Conservation (phyloP, 768 basidiomycete genomes). For the Gymnopilus dilepis region DNA sequence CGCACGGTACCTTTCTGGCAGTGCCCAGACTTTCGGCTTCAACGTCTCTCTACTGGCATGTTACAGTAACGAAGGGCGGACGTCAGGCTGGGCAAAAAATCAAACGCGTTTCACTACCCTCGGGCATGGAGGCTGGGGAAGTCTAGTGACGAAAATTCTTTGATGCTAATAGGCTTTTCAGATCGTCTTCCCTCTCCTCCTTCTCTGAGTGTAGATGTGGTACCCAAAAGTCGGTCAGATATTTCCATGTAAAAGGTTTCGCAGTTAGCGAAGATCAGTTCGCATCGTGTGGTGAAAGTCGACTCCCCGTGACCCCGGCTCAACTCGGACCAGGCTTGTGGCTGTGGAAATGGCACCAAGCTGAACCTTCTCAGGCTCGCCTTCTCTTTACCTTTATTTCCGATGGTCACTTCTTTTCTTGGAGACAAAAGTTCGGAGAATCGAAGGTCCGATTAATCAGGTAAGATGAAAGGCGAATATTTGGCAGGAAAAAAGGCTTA, state of each 20-base stretch:
- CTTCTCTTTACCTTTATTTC: slow-evolving; percentile 8
- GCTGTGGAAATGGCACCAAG: slow-evolving; percentile 6
- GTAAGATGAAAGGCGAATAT: slow-evolving; percentile 1
- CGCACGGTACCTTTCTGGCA: neutral
- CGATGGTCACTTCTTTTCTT: slow-evolving; percentile 1
- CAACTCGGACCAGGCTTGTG: slow-evolving; percentile 2
- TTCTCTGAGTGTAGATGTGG: neutral
- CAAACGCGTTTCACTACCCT: neutral
- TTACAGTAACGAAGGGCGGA: neutral
- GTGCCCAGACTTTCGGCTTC: neutral
- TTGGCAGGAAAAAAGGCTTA: neutral
- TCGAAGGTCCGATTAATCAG: slow-evolving; percentile 4
- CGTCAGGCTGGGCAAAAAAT: neutral
- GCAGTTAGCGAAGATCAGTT: neutral
- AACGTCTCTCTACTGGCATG: neutral
- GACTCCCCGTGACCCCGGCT: slow-evolving; percentile 2
- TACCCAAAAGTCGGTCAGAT: neutral
- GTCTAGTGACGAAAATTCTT: neutral
- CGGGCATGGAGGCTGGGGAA: neutral
- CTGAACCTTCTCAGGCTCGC: slow-evolving; percentile 7
- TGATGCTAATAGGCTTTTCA: slow-evolving; percentile 1
- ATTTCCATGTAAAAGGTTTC: neutral
- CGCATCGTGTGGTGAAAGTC: neutral
- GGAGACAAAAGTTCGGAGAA: slow-evolving; percentile 1
- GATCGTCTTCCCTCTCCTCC: neutral